Evolutionary conservation across 805 yeast species (phyloP), one percentile per base, ranked within the genome.

Genomic region (Spathaspora boniae): DNA sequence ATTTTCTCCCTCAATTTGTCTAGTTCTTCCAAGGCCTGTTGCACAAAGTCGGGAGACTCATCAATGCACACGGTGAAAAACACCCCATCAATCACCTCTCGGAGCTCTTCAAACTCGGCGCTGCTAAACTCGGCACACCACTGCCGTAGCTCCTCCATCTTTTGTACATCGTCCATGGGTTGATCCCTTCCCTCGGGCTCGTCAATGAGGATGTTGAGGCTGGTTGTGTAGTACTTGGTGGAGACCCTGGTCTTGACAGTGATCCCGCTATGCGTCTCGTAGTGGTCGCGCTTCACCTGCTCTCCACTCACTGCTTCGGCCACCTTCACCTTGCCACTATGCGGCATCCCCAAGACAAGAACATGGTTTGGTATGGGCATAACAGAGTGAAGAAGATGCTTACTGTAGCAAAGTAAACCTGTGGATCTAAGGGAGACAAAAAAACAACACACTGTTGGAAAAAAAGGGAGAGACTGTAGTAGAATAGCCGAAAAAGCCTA

Each of bases 21-120:
- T 16, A 54, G 24, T 3, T 45, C 25, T 2, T 44, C 54, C 16
- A 58, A 35, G 11, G 53, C 41, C 20, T 33, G n/a, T 6, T 45
- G 48, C 4, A 61, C 34, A 34, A 46, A 48, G 16, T 52, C 59
- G 3, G 41, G 30, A 8, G 52, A 48, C 14, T 44, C 49, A 5
- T 37, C 22, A 28, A 59, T 33, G 40, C 64, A 58, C 9, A 73
- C 24, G 1, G 75, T 65, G 40, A 72, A 53, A 3, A 74, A 51
- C 8, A 73, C 19, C 1, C 80, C 80, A 28, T 68, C 72, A 3
- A 75, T 27, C 1, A 50, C 68, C 15, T 68, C 73, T 17, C 80
- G 51, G 22, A 75, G 47, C 35, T 72, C 79, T 16, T 39, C 45
- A 38, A 51, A 58, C 25, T 72, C 76, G 0, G 46, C 56, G 1